Evolutionary conservation across 2,329 filamentous ascomycete species (phyloP), one percentile per base, ranked within the genome.

Genomic region (Aspergillus aculeatus): DNA sequence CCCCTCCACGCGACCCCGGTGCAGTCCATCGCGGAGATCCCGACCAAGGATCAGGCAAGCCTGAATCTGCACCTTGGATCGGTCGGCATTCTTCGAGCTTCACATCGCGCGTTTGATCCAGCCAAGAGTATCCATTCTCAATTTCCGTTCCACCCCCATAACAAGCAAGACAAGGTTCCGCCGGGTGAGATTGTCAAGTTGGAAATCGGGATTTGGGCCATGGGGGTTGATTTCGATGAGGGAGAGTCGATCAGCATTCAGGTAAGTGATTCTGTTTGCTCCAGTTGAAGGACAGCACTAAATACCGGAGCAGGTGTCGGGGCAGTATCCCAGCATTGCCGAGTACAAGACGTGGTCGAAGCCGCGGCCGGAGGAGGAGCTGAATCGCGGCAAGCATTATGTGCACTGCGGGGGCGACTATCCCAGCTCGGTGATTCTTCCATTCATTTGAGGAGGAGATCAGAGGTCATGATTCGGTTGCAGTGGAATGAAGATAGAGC

Each of bases 311-410:
- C 50, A 54, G 38, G 50, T 54, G 14, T 48, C 49, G 7, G 56
- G 56, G 4, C 38, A 58, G 41, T 58, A 58, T 58, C 56, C 56
- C 14, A 12, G 52, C 23, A 54, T 58, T n/a, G 31, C 47, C 38
- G 50, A 58, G 26, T 49, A 38, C 24, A 58, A 57, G 54, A 35
- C 32, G 19, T 47, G 31, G 6, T 50, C 50, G 54, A 48, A 24
- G 29, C 47, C 50, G 11, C 38, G 38, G 38, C 38, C 16, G 5
- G 23, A 50, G 47, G 47, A 57, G 26, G 47, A 41, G 6, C 21
- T 47, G 23, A 57, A 57, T 26, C 23, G 49, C 31, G 54, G 54
- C 29, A 50, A 14, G 26, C 54, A 57, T 50, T 23, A 50, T 4
- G 29, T 57, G 7, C 54, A 57, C 21, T 31, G 50, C 16, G 54